phyloP scores from a whole-genome alignment of 306 rosid species.

The Vachellia collinsii region DNA sequence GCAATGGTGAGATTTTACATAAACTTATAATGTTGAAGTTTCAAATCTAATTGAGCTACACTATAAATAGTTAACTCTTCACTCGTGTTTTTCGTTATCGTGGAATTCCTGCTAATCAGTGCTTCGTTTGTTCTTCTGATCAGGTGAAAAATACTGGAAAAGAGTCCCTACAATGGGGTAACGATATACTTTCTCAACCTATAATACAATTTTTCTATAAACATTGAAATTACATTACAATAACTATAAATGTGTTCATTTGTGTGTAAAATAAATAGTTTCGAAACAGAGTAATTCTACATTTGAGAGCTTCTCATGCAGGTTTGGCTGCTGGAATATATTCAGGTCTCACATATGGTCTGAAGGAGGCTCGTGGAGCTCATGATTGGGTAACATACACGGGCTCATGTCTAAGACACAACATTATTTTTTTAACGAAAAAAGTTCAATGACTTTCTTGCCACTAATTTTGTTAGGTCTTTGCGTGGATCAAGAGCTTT shows the following conservation, averaged over 20 bases:
- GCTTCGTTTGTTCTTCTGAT: not conserved
- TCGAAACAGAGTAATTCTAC: conserved; percentile 6
- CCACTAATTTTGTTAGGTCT: not conserved
- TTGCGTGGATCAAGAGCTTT: not conserved
- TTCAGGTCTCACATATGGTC: conserved; percentile 86
- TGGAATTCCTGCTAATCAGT: not conserved
- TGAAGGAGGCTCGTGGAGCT: conserved; percentile 82
- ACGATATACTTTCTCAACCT: conserved; percentile 22
- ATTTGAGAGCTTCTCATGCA: conserved; percentile 33
- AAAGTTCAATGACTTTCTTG: not conserved
- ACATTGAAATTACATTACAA: not conserved
- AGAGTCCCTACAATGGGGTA: conserved; percentile 92
- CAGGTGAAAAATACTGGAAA: conserved; percentile 85
- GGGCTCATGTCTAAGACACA: not conserved
- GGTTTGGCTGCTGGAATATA: conserved; percentile 87
- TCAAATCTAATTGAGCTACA: too few relatives aligned
- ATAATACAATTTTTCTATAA: not conserved
- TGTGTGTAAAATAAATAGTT: not conserved
- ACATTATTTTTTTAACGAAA: not conserved
- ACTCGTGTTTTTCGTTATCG: not conserved
- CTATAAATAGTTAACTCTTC: not conserved
- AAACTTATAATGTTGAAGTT: not conserved
- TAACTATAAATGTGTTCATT: not conserved
- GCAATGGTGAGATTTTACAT: conserved; percentile 66
- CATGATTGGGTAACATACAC: conserved; percentile 75